These are phyloP conservation scores for Boletellus sp. DNA, from an alignment of 1,284 basidiomycete genomes.

Conservation along the genomic window DNA sequence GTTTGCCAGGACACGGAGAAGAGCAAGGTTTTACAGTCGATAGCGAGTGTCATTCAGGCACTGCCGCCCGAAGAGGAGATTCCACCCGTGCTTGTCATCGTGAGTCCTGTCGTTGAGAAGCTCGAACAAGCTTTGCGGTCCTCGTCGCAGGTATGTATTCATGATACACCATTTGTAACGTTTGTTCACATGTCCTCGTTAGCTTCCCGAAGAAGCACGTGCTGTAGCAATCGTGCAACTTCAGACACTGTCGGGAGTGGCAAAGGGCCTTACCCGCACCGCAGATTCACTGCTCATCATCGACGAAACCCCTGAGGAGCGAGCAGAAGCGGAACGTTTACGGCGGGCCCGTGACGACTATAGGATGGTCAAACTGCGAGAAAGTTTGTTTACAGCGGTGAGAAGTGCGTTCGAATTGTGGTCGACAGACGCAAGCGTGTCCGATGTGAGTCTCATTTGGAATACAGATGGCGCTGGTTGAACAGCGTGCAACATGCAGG, in stretches of 20 bases:
- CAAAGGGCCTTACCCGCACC: constrained; percentile 77
- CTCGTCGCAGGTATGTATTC: constrained; percentile 45
- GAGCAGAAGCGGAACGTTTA: constrained; percentile 52
- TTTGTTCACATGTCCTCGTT: neutral
- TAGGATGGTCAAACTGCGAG: constrained; percentile 60
- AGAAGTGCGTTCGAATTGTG: constrained; percentile 62
- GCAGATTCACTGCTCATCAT: constrained; percentile 66
- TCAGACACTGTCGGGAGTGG: constrained; percentile 76
- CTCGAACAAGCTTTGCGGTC: constrained; percentile 59
- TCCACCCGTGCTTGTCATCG: constrained; percentile 75
- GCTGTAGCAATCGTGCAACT: constrained; percentile 62
- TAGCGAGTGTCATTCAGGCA: constrained; percentile 87
- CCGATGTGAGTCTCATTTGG: constrained; percentile 53
- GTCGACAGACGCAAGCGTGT: constrained; percentile 74
- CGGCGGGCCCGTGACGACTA: constrained; percentile 61
- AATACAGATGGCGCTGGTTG: neutral
- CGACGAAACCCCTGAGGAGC: constrained; percentile 51
- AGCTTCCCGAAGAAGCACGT: constrained; percentile 71
- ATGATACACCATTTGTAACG: neutral
- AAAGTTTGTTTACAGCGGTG: constrained; percentile 59
- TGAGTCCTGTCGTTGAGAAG: constrained; percentile 71
- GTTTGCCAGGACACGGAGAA: constrained; percentile 75
- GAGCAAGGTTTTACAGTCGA: constrained; percentile 84
- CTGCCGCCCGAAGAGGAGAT: constrained; percentile 74
- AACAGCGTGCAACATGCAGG: constrained; percentile 40